Base-by-base conservation (phyloP, 208 protist genomes). In the Leishmania guyanensis region DNA sequence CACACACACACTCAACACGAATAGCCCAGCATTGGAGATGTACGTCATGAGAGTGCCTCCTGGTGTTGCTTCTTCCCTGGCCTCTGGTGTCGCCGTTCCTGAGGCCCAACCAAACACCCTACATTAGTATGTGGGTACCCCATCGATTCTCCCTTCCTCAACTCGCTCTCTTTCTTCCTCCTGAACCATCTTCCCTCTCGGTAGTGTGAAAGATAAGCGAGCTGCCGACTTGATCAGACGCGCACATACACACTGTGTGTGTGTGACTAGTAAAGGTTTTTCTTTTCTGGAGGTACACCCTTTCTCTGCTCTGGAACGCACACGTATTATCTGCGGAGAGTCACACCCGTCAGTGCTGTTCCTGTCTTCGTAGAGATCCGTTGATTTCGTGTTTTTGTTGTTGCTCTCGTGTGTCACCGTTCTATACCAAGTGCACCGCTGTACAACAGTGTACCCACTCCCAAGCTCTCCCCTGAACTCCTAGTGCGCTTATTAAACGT, bases 221-320 rank as follows among this genome's bases (percentile, higher is more conserved):
- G 8, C 43, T 84, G 33, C 54, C 78, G 16, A n/a, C 39, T 22
- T 29, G 51, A 77, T 5, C 51, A 77, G 3, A 77, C 66, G 43
- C 33, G 58, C 4, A 36, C 43, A 33, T 39, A 71, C 66, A 48
- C 29, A 0, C 16, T 48, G 12, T 8, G 36, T 16, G 20, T 10
- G 66, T 50, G 29, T 10, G 17, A 71, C 66, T 14, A 39, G 66
- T 14, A 16, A 71, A 48, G 39, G 36, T n/a, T 9, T 73, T 29
- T 53, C 14, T 46, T 71, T 36, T 53, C 10, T 73, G 16, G 3
- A n/a, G 22, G 60, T 65, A n/a, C 26, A 0, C 26, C 33, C 43
- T 53, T 46, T 73, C 48, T 9, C 22, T 48, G 1, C 4, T 54
- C 51, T 39, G 53, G 46, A 39, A 77, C 51, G 72, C 72, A 39